Percentiles rank a stretch among this genome's conserved stretches.
These are phyloP conservation scores for Maudiozyma humilis DNA, from an alignment of 1,139 yeast species.

Conservation along the genomic window DNA sequence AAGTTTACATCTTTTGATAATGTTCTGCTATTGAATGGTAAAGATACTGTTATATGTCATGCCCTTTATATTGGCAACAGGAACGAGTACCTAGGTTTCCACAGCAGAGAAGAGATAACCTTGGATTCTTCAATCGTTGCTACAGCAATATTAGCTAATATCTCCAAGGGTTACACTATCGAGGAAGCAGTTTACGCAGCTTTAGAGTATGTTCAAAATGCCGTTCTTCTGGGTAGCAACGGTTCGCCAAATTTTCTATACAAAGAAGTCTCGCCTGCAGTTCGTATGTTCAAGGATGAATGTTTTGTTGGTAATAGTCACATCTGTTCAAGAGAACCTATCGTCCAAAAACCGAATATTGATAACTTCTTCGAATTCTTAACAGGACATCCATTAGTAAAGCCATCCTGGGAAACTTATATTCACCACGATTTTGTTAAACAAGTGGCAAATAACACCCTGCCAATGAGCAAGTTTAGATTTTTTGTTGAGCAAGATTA, in stretches of 20 bases:
- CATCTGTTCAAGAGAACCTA: conserved; percentile 18
- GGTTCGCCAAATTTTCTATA: conserved; percentile 35
- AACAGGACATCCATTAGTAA: conserved; percentile 46
- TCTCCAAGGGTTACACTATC: conserved; percentile 46
- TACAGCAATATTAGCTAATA: conserved; percentile 65
- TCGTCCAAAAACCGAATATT: conserved; percentile 12
- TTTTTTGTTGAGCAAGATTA: conserved; percentile 63
- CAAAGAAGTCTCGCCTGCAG: conserved; percentile 31
- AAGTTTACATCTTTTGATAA: too few species aligned
- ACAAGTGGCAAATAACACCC: conserved; percentile 42
- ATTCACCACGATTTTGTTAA: conserved; percentile 53
- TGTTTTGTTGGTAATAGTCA: conserved; percentile 19
- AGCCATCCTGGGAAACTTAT: conserved; percentile 48
- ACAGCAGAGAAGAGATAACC: conserved; percentile 71
- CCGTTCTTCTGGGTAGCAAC: conserved; percentile 35
- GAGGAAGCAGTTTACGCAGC: conserved; percentile 45
- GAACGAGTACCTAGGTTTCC: background rate
- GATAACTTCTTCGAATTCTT: conserved; percentile 45
- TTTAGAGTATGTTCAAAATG: conserved; percentile 56
- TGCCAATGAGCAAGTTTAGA: conserved; percentile 44
- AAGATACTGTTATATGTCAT: background rate
- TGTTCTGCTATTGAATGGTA: background rate
- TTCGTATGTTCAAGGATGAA: conserved; percentile 22
- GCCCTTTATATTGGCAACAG: background rate
- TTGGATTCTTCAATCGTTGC: conserved; percentile 44